Evolutionary conservation across 2,329 filamentous ascomycete species (phyloP).

Genomic region (Xylariaceae sp.): DNA sequence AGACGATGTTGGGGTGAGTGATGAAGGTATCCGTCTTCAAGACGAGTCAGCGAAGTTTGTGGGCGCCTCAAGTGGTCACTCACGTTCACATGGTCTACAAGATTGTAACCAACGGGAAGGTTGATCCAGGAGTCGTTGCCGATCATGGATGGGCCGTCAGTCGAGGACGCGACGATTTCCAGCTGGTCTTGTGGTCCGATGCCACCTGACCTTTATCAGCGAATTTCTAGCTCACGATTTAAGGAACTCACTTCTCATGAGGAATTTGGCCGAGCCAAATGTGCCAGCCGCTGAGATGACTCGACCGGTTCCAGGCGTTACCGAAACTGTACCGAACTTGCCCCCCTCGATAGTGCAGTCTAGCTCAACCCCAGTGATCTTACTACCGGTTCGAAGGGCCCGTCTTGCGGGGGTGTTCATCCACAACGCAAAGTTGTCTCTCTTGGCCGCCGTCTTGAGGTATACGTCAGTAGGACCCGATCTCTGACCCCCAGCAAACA

Average conservation of each 20-base stretch:
- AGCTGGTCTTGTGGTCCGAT: constrained; percentile 63
- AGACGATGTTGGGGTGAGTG: constrained; percentile 42
- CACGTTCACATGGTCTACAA: constrained; percentile 52
- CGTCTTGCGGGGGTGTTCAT: constrained; percentile 64
- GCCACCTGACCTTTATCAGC: constrained; percentile 35
- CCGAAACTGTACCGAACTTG: constrained; percentile 49
- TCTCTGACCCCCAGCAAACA: constrained; percentile 62
- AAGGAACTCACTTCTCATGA: constrained; percentile 50
- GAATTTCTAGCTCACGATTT: neutral
- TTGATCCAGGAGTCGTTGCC: constrained; percentile 50
- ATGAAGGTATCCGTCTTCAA: constrained; percentile 41
- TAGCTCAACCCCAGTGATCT: constrained; percentile 64
- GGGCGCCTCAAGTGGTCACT: constrained; percentile 3
- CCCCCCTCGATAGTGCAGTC: constrained; percentile 49
- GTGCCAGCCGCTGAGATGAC: constrained; percentile 66
- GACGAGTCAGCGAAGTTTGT: constrained; percentile 5
- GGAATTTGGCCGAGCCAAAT: constrained; percentile 65
- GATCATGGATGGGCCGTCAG: constrained; percentile 48
- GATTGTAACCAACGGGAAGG: constrained; percentile 55
- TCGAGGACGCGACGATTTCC: constrained; percentile 43
- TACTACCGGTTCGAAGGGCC: constrained; percentile 57
- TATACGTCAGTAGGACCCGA: constrained; percentile 68
- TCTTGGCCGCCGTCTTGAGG: constrained; percentile 54
- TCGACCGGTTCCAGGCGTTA: constrained; percentile 45
- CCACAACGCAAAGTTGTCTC: constrained; percentile 64